Conservation (phyloP, 306 rosid species). For the Inga oerstediana region DNA sequence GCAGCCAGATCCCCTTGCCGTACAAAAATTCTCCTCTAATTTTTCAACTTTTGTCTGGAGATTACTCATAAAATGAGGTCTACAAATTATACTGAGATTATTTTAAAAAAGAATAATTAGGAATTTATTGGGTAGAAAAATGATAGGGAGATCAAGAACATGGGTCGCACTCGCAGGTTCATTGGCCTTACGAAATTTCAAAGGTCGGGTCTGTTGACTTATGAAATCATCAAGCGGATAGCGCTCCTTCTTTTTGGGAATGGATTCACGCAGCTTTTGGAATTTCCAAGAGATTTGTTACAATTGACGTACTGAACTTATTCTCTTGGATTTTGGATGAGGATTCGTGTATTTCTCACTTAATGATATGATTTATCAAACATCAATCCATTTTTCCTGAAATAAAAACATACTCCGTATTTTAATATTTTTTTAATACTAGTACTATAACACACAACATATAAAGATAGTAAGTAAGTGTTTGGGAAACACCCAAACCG, state of each 20-base stretch:
- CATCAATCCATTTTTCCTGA: background rate
- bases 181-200: conserved; percentile 47
- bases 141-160: conserved; percentile 30
- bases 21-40: background rate
- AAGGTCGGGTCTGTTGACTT: conserved; percentile 37
- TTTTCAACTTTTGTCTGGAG: background rate
- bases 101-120: background rate
- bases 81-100: background rate
- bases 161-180: conserved; percentile 31
- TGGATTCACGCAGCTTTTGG: conserved; percentile 32
- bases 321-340: background rate
- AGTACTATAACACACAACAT: too few relatives aligned
- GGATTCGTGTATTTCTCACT: background rate
- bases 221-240: background rate
- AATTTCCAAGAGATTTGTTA: conserved; percentile 41
- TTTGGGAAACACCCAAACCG: too few relatives aligned
- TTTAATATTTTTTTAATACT: too few relatives aligned
- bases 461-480: too few relatives aligned
- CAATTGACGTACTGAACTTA: background rate
- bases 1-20: background rate
- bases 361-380: background rate
- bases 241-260: conserved; percentile 4
- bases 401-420: too few relatives aligned
- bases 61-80: background rate
- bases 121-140: background rate